phyloP scores from a whole-genome alignment of 306 rosid genomes.

The Vachellia collinsii region DNA sequence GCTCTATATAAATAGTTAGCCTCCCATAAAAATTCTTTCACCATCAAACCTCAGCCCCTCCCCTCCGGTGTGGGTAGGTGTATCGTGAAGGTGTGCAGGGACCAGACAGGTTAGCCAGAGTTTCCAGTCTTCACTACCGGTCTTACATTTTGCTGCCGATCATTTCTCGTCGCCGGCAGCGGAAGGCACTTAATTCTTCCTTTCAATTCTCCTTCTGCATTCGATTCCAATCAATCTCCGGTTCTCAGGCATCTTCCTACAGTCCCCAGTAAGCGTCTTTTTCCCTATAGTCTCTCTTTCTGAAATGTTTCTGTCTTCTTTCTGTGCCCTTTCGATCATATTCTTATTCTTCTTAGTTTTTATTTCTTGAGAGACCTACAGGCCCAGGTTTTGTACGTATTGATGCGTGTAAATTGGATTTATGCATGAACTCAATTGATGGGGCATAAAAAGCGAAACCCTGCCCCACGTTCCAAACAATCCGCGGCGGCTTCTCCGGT shows the following conservation, averaged over 20 bases:
- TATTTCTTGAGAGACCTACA: background rate
- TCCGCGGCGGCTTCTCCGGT: conserved; percentile 61
- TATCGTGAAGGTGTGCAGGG: conserved; percentile 13
- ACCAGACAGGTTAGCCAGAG: conserved; percentile 18
- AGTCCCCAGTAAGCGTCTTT: conserved; percentile 39
- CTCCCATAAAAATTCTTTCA: background rate
- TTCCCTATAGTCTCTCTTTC: background rate
- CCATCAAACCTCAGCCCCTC: conserved; percentile 6
- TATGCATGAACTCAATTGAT: conserved; percentile 53
- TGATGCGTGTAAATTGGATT: conserved; percentile 74
- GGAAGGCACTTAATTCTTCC: background rate
- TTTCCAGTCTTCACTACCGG: conserved; percentile 8
- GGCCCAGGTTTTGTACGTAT: conserved; percentile 23
- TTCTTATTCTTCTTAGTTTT: background rate
- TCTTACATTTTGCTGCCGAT: conserved; percentile 58
- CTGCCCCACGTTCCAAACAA: conserved; percentile 66
- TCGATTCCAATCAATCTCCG: conserved; percentile 18
- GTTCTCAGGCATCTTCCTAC: conserved; percentile 17
- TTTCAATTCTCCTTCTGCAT: conserved; percentile 14
- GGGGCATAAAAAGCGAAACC: conserved; percentile 90
- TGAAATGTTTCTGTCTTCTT: background rate
- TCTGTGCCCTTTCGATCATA: background rate
- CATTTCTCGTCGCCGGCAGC: conserved; percentile 39
- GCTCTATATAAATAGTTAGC: background rate
- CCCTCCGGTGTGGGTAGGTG: conserved; percentile 29